Evolutionary conservation across 495 filamentous ascomycete genomes (phyloP), one percentile per base, ranked within the genome.

Genomic region (Tricharina praecox): DNA sequence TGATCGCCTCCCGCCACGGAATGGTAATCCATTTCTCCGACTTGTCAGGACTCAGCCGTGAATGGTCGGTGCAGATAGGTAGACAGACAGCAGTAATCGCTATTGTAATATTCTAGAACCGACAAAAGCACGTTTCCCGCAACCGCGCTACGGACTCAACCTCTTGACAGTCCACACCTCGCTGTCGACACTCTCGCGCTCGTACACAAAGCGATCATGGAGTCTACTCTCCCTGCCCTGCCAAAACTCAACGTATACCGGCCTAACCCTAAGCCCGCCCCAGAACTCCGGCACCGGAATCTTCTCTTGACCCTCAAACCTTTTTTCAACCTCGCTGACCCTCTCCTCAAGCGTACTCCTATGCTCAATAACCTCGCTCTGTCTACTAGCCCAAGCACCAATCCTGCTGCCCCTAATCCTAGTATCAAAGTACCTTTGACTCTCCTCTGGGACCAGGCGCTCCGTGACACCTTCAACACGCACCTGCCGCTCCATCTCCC

Each of bases 261-360:
- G 90, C 48, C 85, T 70, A 45, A 97, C 70, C 54, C 88, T 76
- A 63, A 90, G 63, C 0, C 90, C 90, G 5, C 90, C 90, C 90
- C 90, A 97, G 64, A 93, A 95, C 18, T 79, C 78, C 23, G 90
- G 90, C 39, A 94, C 75, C 1, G 85, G 86, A 46, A 97, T 92
- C 32, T 81, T 61, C 47, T 93, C 78, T 51, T 68, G 37, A 9
- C 74, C 79, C 30, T 78, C 75, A 64, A 92, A 96, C 55, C 62
- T 62, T 38, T 61, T 51, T 8, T 59, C 61, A 13, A 52, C 62
- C 20, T 58, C 59, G 20, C 64, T 59, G 3, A 64, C 65, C 50
- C 66, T 61, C 42, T 62, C 56, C 23, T 54, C 56, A 25, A 64
- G 18, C 8, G 54, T n/a, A 9, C 45, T 48, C 39, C 58, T 57